Conservation (phyloP, 164 flowering plant species). For the Berberis thunbergii region DNA sequence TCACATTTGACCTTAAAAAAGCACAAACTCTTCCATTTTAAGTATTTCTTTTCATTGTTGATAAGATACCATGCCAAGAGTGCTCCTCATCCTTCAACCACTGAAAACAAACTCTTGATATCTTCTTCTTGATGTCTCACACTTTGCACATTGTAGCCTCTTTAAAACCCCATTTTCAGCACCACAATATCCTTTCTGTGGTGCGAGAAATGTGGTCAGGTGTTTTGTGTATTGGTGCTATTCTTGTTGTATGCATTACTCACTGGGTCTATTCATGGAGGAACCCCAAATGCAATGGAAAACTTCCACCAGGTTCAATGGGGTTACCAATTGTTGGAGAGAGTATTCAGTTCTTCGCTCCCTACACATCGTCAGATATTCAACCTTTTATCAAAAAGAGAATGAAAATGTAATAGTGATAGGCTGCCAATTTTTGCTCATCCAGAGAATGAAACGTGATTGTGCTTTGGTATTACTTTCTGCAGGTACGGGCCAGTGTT, state of each 20-base stretch:
- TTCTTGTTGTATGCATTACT: background rate
- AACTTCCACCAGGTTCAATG: slow-evolving; percentile 4
- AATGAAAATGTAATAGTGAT: background rate
- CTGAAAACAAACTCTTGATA: no score
- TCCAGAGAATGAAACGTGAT: no score
- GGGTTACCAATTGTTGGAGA: background rate
- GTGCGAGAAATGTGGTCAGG: background rate
- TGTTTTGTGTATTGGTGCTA: background rate
- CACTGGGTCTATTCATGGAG: slow-evolving; percentile 3
- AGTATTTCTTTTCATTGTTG: no score
- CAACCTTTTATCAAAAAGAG: background rate
- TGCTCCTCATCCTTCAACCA: no score
- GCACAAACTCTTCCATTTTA: no score
- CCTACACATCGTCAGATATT: background rate
- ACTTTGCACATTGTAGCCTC: no score
- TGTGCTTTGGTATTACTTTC: background rate
- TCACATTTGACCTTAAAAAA: no score
- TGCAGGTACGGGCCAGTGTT: slow-evolving; percentile 1
- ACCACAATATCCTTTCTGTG: no score
- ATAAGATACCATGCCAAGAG: no score
- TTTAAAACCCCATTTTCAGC: no score
- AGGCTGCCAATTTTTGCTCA: background rate
- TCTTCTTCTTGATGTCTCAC: no score
- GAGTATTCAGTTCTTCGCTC: background rate
- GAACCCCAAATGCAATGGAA: slow-evolving; percentile 4